These are phyloP conservation scores for Albugo candida DNA, from an alignment of 352 stramenopile species.

Conservation along the genomic window DNA sequence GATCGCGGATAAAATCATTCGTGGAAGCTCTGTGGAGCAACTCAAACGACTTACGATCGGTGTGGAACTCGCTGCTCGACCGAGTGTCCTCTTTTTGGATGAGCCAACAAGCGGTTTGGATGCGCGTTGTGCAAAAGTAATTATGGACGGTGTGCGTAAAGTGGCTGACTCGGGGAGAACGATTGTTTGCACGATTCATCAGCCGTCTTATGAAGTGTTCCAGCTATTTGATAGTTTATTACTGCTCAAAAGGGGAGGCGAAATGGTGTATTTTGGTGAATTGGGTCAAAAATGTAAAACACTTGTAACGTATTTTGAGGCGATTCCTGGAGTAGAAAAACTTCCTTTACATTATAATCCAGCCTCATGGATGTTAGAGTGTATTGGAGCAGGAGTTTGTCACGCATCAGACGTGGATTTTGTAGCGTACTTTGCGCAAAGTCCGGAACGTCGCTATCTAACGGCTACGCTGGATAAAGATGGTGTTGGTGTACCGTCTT, in stretches of 20 bases:
- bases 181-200: constrained; percentile 85
- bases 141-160: constrained; percentile 79
- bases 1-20: constrained; percentile 37
- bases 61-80: constrained; percentile 77
- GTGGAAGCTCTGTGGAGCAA: constrained; percentile 28
- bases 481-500: constrained; percentile 14
- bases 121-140: constrained; percentile 58
- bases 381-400: constrained; percentile 20
- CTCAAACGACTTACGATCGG: constrained; percentile 62
- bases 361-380: constrained; percentile 54
- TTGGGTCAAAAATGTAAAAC: constrained; percentile 20
- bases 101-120: constrained; percentile 80
- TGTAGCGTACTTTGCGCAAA: constrained; percentile 17
- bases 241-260: constrained; percentile 39
- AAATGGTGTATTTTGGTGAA: constrained; percentile 34
- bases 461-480: constrained; percentile 11
- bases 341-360: constrained; percentile 49
- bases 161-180: constrained; percentile 52
- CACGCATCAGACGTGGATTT: constrained; percentile 15
- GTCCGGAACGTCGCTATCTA: constrained; percentile 11
- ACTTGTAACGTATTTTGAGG: constrained; percentile 35
- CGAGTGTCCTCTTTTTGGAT: constrained; percentile 77
- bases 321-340: constrained; percentile 13
- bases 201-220: constrained; percentile 78
- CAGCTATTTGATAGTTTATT: constrained; percentile 75